Evolutionary conservation across 495 filamentous ascomycete genomes (phyloP).

Genomic region (Cetradonia linearis): DNA sequence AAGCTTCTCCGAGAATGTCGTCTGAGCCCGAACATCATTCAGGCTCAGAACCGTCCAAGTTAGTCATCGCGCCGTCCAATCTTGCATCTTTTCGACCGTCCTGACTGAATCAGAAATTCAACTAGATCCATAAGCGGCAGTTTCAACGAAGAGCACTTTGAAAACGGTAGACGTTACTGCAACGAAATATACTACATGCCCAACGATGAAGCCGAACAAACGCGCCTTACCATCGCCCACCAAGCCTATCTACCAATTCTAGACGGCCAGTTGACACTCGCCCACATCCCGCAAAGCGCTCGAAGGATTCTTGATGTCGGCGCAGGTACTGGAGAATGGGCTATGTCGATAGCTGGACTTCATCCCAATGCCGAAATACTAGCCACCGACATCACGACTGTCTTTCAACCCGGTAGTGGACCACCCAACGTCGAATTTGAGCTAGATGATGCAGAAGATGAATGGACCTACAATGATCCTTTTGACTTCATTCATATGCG

Average conservation of each 20-base stretch:
- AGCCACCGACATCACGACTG: constrained; percentile 52
- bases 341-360: constrained; percentile 57
- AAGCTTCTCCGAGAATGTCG: constrained; percentile 12
- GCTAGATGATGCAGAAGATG: constrained; percentile 53
- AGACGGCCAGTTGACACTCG: constrained; percentile 48
- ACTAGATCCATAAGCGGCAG: constrained; percentile 51
- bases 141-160: constrained; percentile 44
- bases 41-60: constrained; percentile 22
- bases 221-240: constrained; percentile 56
- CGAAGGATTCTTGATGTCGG: constrained; percentile 58
- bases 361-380: constrained; percentile 55
- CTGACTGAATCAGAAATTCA: constrained; percentile 37
- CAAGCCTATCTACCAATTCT: constrained; percentile 54
- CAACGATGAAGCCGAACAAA: constrained; percentile 64
- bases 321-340: constrained; percentile 63
- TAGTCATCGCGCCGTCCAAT: neutral
- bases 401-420: constrained; percentile 25
- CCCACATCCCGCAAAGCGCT: constrained; percentile 41
- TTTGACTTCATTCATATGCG: constrained; percentile 62
- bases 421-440: constrained; percentile 62
- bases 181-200: constrained; percentile 62
- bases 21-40: constrained; percentile 19
- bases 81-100: neutral
- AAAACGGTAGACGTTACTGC: constrained; percentile 61
- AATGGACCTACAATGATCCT: constrained; percentile 46